Base-by-base conservation (phyloP, 345 rosid species). In the Raphanus sativus region DNA sequence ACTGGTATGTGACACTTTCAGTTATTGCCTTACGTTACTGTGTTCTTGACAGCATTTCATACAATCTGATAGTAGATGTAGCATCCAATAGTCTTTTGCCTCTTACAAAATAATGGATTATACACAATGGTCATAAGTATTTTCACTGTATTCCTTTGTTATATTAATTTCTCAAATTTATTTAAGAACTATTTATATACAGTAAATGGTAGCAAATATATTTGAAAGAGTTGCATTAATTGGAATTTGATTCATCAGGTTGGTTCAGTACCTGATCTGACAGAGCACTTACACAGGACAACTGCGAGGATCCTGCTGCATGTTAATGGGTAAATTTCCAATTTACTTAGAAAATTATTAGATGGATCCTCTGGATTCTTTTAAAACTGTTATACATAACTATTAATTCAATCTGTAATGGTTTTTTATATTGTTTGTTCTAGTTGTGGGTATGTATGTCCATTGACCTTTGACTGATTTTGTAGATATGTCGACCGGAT, bases 401-500 rank as follows among this genome's bases (percentile, higher is more conserved):
- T 67, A 56, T 32, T 36, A 36, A 29, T 74, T 30, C 25, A 52
- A 5, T 38, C 8, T 2, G 15, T 56, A 21, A 60, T 36, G 61
- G 32, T 2, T 59, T 65, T 6, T 59, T 65, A 21, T 68, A 28
- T 59, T 21, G 8, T 32, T 67, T 16, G 78, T 58, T 78, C 55
- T 30, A 29, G 21, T 4, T 16, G 11, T 29, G 65, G 71, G 38
- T 36, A 16, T 60, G 16, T 24, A 55, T 80, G 15, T 76, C 40
- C 50, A 62, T 67, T 71, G 6, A 26, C 61, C 29, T 75, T 76
- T 62, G 73, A 77, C 60, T 33, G 42, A 5, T 73, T 83, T 76
- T 80, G 75, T 86, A 95, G 98, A 81, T 95, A 92, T 79, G 93
- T 86, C n/a, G 99, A 95, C 82, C 89, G 97, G 70, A 86, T 95